Percentiles rank a stretch among this genome's conserved stretches.
Evolutionary conservation across 352 stramenopile species (phyloP).

Genomic region (Phytopythium cucurbitacearum): DNA sequence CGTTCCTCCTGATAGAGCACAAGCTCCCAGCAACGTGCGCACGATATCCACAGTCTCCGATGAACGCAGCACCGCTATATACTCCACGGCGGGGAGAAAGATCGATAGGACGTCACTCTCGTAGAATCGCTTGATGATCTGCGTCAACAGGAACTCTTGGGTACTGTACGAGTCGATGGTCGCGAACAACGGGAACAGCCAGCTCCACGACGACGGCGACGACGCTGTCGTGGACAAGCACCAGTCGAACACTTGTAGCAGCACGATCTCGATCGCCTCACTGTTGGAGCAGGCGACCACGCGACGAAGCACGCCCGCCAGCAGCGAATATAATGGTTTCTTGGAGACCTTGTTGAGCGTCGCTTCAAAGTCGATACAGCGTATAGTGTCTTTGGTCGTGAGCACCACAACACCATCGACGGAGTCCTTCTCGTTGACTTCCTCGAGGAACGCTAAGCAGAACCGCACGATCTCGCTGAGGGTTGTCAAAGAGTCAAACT

Average conservation of each 20-base stretch:
- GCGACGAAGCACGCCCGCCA: slow-evolving; percentile 33
- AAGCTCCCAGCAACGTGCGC: slow-evolving; percentile 33
- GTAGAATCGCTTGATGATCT: slow-evolving; percentile 15
- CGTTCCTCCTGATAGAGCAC: background rate
- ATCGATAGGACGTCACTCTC: slow-evolving; percentile 1
- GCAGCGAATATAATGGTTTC: slow-evolving; percentile 44
- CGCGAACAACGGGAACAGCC: slow-evolving; percentile 39
- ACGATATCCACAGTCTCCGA: slow-evolving; percentile 50
- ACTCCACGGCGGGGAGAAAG: slow-evolving; percentile 36
- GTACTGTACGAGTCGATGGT: slow-evolving; percentile 39
- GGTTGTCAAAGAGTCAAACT: slow-evolving; percentile 20
- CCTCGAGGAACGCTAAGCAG: slow-evolving; percentile 29
- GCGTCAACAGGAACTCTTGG: slow-evolving; percentile 39
- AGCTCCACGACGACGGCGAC: slow-evolving; percentile 37
- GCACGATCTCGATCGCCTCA: slow-evolving; percentile 12
- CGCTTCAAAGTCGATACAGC: slow-evolving; percentile 21
- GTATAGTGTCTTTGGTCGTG: slow-evolving; percentile 26
- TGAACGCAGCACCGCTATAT: slow-evolving; percentile 27
- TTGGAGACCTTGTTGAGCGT: slow-evolving; percentile 29
- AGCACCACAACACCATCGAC: slow-evolving; percentile 15
- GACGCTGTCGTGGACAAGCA: slow-evolving; percentile 11
- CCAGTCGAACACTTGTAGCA: slow-evolving; percentile 53
- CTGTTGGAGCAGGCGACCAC: slow-evolving; percentile 25
- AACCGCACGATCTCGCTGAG: slow-evolving; percentile 44
- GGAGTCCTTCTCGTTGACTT: slow-evolving; percentile 37